Base-by-base conservation (phyloP, 1,284 basidiomycete genomes). In the Fomitopsis pinicola region DNA sequence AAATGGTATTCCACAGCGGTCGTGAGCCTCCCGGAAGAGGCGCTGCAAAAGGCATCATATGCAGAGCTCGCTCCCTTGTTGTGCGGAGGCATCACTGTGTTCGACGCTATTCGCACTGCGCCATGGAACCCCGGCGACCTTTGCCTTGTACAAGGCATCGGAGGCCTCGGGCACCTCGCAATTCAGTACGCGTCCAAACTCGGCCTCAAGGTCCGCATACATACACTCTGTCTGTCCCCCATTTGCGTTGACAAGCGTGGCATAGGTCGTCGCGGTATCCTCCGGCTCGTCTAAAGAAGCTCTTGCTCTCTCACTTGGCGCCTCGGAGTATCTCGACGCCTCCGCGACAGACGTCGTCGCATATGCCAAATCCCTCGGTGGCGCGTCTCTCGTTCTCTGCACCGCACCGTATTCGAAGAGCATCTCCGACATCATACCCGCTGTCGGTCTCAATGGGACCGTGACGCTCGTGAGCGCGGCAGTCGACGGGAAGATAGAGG, bases 1-100 rank as follows among this genome's bases (percentile, higher is more conserved):
- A 2, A 19, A n/a, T 1, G 1, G 12, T 46, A 77, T 9, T 77
- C 73, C 77, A 64, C 76, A 77, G 75, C 76, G 0, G 63, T 77
- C 38, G 69, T 63, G 22, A 62, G 57, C 53, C 65, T 76, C 44
- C 77, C 74, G 7, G 66, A 62, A 36, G 73, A 70, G 42, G 66
- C 73, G 19, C 12, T 53, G 19, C 55, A 66, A 42, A 64, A 62
- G 10, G 42, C 64, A 33, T 58, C 55, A 35, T 68, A 55, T 42
- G 60, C 60, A 10, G 61, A 64, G 54, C 48, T 61, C 85, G 70
- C 59, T 80, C 75, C 59, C 14, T 36, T 66, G 40, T 35, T 55
- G 30, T 36, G 70, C 50, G 45, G 59, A 42, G 40, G 19, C 38
- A 36, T 38, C 60, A 65, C 59, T 1, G 59, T 62, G 19, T 61